Percentiles rank a stretch among this genome's conserved stretches.
Conservation (phyloP, 106 monocot species). For the Allium sativum region DNA sequence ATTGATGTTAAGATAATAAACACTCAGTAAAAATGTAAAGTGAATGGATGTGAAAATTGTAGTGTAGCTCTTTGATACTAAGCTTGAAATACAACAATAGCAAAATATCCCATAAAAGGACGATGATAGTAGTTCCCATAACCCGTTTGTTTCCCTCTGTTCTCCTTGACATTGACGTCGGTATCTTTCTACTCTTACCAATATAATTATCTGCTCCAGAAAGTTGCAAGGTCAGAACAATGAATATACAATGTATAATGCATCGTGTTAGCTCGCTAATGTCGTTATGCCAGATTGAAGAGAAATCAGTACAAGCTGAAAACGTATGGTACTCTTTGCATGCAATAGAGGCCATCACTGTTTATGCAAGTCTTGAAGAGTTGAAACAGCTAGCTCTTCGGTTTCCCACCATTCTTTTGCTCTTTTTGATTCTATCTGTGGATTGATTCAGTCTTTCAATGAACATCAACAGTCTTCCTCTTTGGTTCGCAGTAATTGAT, state of each 20-base stretch:
- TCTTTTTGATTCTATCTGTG: constrained; percentile 70
- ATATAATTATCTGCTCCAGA: constrained; percentile 80
- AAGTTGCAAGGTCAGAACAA: too few species aligned
- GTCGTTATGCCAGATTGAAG: too few species aligned
- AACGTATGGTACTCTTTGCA: constrained; percentile 69
- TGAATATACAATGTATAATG: too few species aligned
- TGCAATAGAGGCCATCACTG: constrained; percentile 87
- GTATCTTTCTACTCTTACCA: constrained; percentile 72
- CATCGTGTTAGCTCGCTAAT: too few species aligned
- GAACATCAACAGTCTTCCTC: constrained; percentile 60
- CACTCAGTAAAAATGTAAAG: too few species aligned
- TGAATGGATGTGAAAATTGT: too few species aligned
- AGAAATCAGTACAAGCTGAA: background rate
- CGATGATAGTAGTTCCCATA: constrained; percentile 43
- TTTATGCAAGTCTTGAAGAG: constrained; percentile 77
- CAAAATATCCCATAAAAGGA: constrained; percentile 56
- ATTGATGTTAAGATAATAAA: too few species aligned
- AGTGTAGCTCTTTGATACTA: too few species aligned
- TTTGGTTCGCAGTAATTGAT: constrained; percentile 74
- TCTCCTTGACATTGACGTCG: constrained; percentile 70
- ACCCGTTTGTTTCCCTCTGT: constrained; percentile 89
- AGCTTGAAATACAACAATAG: constrained; percentile 74
- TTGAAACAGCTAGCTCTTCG: constrained; percentile 82
- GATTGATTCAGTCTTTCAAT: constrained; percentile 79
- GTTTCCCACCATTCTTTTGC: constrained; percentile 70